Conservation (phyloP, 768 basidiomycete genomes). For the Lyophyllum shimeji region DNA sequence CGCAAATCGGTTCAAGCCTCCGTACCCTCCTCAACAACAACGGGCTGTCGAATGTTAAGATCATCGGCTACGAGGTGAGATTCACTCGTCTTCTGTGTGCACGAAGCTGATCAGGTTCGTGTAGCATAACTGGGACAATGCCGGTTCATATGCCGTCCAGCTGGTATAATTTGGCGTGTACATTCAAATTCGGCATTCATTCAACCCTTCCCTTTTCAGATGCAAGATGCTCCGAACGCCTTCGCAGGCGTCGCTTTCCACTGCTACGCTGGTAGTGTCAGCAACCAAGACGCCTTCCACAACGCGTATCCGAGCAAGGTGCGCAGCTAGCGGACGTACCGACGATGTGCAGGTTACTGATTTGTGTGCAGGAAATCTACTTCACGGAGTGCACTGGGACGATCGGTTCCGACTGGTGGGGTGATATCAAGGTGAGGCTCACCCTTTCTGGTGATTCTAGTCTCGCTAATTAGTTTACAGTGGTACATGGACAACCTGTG, state of each 20-base stretch:
- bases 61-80: slow-evolving; percentile 47
- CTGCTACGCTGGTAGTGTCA: slow-evolving; percentile 49
- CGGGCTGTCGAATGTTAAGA: slow-evolving; percentile 55
- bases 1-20: slow-evolving; percentile 54
- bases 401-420: slow-evolving; percentile 75
- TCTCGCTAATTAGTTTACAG: slow-evolving; percentile 1
- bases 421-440: slow-evolving; percentile 63
- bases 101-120: slow-evolving; percentile 14
- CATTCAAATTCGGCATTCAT: too few relatives aligned
- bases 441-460: neutral
- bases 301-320: slow-evolving; percentile 21
- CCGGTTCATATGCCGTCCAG: slow-evolving; percentile 60
- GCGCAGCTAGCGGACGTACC: neutral
- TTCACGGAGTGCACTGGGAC: slow-evolving; percentile 68
- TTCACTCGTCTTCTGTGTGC: neutral
- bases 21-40: slow-evolving; percentile 62
- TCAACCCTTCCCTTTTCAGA: slow-evolving; percentile 17
- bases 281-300: slow-evolving; percentile 17
- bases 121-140: slow-evolving; percentile 71
- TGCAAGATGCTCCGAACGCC: slow-evolving; percentile 53
- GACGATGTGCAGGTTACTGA: neutral
- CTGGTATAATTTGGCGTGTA: slow-evolving; percentile 32
- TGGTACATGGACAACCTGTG: slow-evolving; percentile 27
- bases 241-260: slow-evolving; percentile 73
- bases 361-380: slow-evolving; percentile 36